Conservation (phyloP, 2,329 filamentous ascomycete species). For the Apiospora hydei region DNA sequence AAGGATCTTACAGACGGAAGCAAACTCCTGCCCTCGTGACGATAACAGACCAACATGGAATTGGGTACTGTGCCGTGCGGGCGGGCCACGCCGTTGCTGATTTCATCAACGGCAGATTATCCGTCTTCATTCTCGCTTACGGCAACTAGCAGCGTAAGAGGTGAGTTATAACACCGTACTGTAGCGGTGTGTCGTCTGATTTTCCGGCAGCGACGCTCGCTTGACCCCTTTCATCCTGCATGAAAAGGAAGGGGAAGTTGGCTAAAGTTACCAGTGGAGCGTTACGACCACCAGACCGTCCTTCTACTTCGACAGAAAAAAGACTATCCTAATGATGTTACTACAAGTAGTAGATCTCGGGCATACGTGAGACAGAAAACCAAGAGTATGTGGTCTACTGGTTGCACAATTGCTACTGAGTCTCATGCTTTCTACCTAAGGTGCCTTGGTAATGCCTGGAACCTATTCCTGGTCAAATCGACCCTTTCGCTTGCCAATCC, state of each 20-base stretch:
- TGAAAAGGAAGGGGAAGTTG: background rate
- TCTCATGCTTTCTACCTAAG: background rate
- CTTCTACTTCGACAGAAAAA: background rate
- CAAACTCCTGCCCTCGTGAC: background rate
- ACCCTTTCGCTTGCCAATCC: background rate
- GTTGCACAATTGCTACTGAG: background rate
- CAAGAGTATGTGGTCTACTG: background rate
- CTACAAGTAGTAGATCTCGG: background rate
- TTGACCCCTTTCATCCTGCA: background rate
- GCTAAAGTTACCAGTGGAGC: background rate
- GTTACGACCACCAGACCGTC: background rate
- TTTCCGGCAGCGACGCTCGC: background rate
- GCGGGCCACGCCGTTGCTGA: slow-evolving; percentile 8
- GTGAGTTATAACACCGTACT: background rate
- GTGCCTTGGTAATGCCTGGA: background rate
- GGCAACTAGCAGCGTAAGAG: background rate
- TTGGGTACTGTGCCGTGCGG: background rate
- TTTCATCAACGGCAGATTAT: background rate
- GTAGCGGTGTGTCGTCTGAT: background rate
- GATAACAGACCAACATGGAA: background rate
- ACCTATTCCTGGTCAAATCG: background rate
- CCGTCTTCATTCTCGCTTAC: background rate
- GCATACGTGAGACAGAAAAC: background rate
- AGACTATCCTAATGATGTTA: background rate
- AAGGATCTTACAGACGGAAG: background rate